Evolutionary conservation across 2,329 filamentous ascomycete species (phyloP).

Genomic region (Teratosphaeria epicoccoides): DNA sequence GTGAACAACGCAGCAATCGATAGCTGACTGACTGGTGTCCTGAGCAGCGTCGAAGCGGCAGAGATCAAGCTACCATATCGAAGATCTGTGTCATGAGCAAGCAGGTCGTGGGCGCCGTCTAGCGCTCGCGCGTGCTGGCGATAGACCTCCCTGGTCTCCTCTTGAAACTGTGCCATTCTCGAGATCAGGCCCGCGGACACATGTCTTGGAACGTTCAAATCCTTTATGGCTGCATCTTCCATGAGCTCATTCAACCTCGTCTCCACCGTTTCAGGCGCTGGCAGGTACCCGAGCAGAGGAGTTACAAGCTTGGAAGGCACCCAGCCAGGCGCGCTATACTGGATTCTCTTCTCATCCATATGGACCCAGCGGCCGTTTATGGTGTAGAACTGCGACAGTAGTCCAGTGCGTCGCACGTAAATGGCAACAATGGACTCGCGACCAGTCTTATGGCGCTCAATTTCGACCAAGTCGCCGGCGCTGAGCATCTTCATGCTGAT

Average conservation of each 20-base stretch:
- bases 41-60: constrained; percentile 35
- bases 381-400: constrained; percentile 37
- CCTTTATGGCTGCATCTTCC: constrained; percentile 27
- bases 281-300: constrained; percentile 42
- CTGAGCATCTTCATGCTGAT: constrained; percentile 29
- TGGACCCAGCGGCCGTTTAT: constrained; percentile 41
- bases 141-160: constrained; percentile 38
- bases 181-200: constrained; percentile 35
- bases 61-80: constrained; percentile 39
- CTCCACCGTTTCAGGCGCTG: constrained; percentile 28
- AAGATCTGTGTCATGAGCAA: constrained; percentile 35
- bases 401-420: constrained; percentile 30
- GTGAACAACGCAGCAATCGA: constrained; percentile 48
- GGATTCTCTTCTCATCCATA: constrained; percentile 27
- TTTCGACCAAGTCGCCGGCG: constrained; percentile 41
- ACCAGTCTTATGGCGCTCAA: constrained; percentile 23
- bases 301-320: constrained; percentile 35
- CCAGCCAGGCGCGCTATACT: constrained; percentile 41
- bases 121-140: constrained; percentile 35
- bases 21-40: constrained; percentile 18
- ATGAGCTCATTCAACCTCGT: constrained; percentile 17
- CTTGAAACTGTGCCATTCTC: constrained; percentile 34
- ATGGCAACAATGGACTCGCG: constrained; percentile 38
- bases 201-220: constrained; percentile 34
- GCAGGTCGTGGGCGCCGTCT: constrained; percentile 38